Evolutionary conservation across 2,329 filamentous ascomycete genomes (phyloP).

Genomic region (Paecilomyces niveus): DNA sequence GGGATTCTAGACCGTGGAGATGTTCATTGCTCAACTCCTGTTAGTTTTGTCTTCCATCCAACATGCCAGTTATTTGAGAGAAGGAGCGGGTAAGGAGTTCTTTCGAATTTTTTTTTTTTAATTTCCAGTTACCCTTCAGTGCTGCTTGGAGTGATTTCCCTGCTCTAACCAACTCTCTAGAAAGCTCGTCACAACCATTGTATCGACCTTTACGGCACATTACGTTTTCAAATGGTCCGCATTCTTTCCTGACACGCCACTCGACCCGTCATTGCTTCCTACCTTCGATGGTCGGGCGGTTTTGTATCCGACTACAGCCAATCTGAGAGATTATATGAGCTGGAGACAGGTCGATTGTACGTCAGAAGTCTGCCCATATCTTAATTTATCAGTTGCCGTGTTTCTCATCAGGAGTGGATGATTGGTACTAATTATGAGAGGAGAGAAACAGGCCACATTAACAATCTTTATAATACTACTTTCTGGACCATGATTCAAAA

Average conservation of each 20-base stretch:
- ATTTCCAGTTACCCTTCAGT: not conserved
- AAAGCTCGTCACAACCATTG: conserved; percentile 84
- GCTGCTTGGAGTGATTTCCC: not conserved
- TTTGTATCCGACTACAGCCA: conserved; percentile 73
- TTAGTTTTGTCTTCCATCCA: conserved; percentile 83
- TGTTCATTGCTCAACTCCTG: not conserved
- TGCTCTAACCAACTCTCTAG: conserved; percentile 37
- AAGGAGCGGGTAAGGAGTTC: conserved; percentile 57
- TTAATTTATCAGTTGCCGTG: not conserved
- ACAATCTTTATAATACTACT: conserved; percentile 96
- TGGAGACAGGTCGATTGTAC: conserved; percentile 95
- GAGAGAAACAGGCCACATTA: conserved; percentile 68
- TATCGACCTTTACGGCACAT: conserved; percentile 87
- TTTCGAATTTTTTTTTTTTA: not conserved
- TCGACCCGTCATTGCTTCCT: conserved; percentile 65
- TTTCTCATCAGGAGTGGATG: not conserved
- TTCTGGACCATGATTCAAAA: conserved; percentile 85
- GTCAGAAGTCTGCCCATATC: conserved; percentile 20
- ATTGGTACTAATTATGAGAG: conserved; percentile 3
- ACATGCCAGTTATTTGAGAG: conserved; percentile 77
- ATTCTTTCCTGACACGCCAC: conserved; percentile 63
- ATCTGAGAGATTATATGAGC: conserved; percentile 88
- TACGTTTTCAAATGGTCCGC: conserved; percentile 76
- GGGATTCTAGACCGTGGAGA: not conserved
- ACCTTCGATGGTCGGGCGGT: conserved; percentile 92